Evolutionary conservation across 2,329 filamentous ascomycete genomes (phyloP).

Genomic region (Paraphoma sp.): DNA sequence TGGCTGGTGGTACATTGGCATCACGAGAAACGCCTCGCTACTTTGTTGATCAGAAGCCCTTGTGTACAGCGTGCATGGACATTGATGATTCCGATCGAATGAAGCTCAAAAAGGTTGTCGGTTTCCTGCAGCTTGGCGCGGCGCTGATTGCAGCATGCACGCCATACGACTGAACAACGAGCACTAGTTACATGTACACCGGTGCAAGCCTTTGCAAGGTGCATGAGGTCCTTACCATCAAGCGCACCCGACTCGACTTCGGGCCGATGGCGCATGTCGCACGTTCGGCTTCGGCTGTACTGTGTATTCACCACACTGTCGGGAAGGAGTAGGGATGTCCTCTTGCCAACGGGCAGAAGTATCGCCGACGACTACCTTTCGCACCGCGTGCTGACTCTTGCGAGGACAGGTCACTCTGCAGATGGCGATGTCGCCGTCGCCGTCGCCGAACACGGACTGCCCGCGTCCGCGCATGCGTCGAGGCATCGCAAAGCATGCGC

Average conservation of each 20-base stretch:
- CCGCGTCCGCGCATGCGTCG: background rate
- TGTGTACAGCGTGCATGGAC: too few relatives aligned
- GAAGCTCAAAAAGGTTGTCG: too few relatives aligned
- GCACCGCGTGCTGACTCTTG: background rate
- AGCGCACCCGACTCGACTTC: background rate
- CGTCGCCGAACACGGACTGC: background rate
- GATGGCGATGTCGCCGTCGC: background rate
- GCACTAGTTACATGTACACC: background rate
- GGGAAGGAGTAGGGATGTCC: background rate
- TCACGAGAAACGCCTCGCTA: too few relatives aligned
- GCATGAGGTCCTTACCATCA: background rate
- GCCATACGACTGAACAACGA: background rate
- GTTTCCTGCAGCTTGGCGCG: background rate
- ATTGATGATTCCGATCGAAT: too few relatives aligned
- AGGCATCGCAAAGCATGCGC: background rate
- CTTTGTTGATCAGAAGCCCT: too few relatives aligned
- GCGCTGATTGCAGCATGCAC: background rate
- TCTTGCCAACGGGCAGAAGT: too few relatives aligned
- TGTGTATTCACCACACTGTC: background rate
- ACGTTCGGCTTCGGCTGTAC: background rate
- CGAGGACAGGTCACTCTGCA: slow-evolving; percentile 11
- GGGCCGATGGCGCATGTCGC: background rate
- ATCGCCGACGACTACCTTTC: background rate
- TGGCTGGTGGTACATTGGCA: too few relatives aligned
- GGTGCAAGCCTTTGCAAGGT: background rate